Evolutionary conservation across 2,329 filamentous ascomycete genomes (phyloP).

Genomic region (Sporothrix mexicana): DNA sequence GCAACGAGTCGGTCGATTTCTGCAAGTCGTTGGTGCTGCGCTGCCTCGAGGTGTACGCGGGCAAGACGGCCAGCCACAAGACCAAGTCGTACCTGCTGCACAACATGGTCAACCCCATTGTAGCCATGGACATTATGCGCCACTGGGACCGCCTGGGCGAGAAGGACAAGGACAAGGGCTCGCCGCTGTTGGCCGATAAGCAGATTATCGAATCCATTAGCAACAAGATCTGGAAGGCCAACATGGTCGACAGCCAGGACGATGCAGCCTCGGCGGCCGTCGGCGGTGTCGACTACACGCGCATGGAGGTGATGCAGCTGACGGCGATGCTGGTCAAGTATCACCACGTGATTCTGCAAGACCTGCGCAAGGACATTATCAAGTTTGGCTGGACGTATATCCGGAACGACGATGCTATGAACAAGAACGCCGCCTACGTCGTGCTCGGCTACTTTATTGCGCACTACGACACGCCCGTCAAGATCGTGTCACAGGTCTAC

Average conservation of each 20-base stretch:
- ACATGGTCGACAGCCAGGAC: constrained; percentile 79
- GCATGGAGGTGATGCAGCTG: constrained; percentile 94
- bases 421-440: constrained; percentile 97
- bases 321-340: constrained; percentile 96
- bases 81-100: constrained; percentile 92
- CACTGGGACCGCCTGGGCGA: constrained; percentile 69
- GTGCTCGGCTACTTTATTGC: constrained; percentile 98
- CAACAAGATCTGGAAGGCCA: constrained; percentile 91
- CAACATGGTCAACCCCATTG: constrained; percentile 91
- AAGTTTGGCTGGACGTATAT: constrained; percentile 99
- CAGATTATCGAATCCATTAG: constrained; percentile 88
- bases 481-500: constrained; percentile 96
- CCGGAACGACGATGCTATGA: constrained; percentile 96
- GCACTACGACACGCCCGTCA: constrained; percentile 92
- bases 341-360: constrained; percentile 83
- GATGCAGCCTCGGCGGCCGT: constrained; percentile 72
- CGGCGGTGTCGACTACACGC: constrained; percentile 90
- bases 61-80: constrained; percentile 79
- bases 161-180: constrained; percentile 50
- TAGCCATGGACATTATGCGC: constrained; percentile 94
- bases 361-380: constrained; percentile 95
- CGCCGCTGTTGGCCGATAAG: constrained; percentile 79
- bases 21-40: constrained; percentile 82
- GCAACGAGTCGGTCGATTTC: constrained; percentile 81
- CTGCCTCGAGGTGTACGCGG: constrained; percentile 85